phyloP scores from a whole-genome alignment of 306 rosid genomes.

The Adenanthera pavonina region DNA sequence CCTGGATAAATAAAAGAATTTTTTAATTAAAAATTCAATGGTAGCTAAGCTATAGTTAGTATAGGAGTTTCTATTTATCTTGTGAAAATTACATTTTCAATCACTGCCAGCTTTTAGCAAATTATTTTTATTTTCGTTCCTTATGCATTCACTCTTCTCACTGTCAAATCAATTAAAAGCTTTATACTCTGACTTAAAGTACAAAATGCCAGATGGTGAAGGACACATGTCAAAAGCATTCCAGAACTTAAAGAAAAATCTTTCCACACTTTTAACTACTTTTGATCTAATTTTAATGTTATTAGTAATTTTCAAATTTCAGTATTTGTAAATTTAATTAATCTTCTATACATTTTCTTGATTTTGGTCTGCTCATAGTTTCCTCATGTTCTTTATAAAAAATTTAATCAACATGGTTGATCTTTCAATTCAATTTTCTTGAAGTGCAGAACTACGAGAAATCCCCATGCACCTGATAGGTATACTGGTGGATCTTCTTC shows the following conservation, averaged over 20 bases:
- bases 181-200: slow-evolving; percentile 20
- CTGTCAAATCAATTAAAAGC: slow-evolving; percentile 13
- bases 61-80: not conserved
- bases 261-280: slow-evolving; percentile 5
- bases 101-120: slow-evolving; percentile 10
- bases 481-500: slow-evolving; percentile 99
- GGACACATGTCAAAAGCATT: slow-evolving; percentile 23
- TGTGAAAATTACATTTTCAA: slow-evolving; percentile 1
- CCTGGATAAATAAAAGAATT: not conserved
- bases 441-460: slow-evolving; percentile 82
- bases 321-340: not conserved
- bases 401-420: not conserved
- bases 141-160: not conserved
- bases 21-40: not conserved
- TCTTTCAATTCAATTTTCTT: slow-evolving; percentile 37
- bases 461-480: slow-evolving; percentile 94
- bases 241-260: slow-evolving; percentile 16
- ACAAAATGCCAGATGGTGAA: not conserved
- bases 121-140: slow-evolving; percentile 14
- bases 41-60: not conserved
- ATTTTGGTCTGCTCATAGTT: slow-evolving; percentile 26
- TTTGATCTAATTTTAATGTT: not conserved
- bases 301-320: not conserved
- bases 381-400: slow-evolving; percentile 28
- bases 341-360: not conserved